Evolutionary conservation across 148 eudicot species (phyloP), one percentile per base, ranked within the genome.

Genomic region (Mesembryanthemum crystallinum): DNA sequence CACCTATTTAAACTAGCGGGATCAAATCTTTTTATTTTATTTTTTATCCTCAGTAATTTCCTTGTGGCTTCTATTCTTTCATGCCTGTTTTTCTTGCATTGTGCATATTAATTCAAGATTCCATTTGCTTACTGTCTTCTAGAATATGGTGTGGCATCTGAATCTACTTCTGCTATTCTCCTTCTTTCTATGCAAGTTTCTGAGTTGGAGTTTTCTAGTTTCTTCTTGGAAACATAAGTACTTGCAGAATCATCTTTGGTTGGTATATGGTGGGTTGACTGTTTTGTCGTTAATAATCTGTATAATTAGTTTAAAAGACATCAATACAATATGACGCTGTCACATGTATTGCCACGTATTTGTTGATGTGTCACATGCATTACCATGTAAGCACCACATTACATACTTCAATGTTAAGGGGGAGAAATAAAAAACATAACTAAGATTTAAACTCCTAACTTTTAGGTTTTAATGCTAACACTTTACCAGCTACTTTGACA

Each of bases 71-170:
- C n/a, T 51, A n/a, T 25, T 59, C n/a, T 67, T 45, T 7, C 21
- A 9, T 62, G 17, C 62, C 9, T 35, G 28, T 18, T 51, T 55
- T 29, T 29, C 24, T 14, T 72, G 20, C 28, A 14, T n/a, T 33
- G 64, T 35, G 11, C 55, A 25, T 71, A 23, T 39, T 59, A 24
- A 67, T 73, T 39, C 67, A 32, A 73, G 13, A 32, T 35, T 51
- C 69, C 58, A 20, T 45, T 42, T 20, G 24, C 33, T 8, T 39
- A 20, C 29, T 67, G 17, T 64, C 49, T 51, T 54, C 25, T 8
- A 69, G 37, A 25, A 27, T 69, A 30, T 8, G 23, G 33, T 47
- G 27, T 47, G 37, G 14, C 55, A 45, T 69, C 5, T 25, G 12
- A 3, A 24, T 69, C 8, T 45, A 24, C 37, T 14, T 14, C 37